These are phyloP conservation scores for Epipyxis sp. DNA, from an alignment of 108 stramenopile species.

Conservation along the genomic window DNA sequence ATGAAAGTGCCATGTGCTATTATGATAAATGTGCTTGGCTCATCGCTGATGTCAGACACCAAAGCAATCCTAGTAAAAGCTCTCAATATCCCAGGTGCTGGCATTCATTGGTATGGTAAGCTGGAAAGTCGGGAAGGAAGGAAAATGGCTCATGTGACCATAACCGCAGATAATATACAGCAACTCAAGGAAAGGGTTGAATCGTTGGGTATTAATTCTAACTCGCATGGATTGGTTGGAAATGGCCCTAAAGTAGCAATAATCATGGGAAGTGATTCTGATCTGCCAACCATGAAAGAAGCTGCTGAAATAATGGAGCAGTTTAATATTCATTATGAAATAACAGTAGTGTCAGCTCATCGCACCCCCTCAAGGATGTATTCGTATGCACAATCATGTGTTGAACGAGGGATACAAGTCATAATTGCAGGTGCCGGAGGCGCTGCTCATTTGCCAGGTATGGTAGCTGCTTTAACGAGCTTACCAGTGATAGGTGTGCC, in stretches of 20 bases:
- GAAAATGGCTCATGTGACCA: slow-evolving; percentile 96
- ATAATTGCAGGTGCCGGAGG: slow-evolving; percentile 99
- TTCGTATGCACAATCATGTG: slow-evolving; percentile 77
- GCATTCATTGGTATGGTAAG: slow-evolving; percentile 97
- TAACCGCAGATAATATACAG: slow-evolving; percentile 73
- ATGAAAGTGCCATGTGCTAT: slow-evolving; percentile 53
- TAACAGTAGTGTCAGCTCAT: slow-evolving; percentile 96
- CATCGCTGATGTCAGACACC: slow-evolving; percentile 36
- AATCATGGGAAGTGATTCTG: slow-evolving; percentile 96
- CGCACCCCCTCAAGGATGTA: slow-evolving; percentile 90
- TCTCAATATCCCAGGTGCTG: slow-evolving; percentile 61
- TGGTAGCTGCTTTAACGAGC: slow-evolving; percentile 93
- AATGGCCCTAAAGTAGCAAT: slow-evolving; percentile 76
- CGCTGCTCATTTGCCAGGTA: slow-evolving; percentile 96
- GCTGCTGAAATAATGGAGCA: slow-evolving; percentile 76
- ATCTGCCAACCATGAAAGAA: slow-evolving; percentile 92
- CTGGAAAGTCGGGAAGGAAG: slow-evolving; percentile 74
- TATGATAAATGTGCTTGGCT: slow-evolving; percentile 61
- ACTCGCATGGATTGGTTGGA: background rate
- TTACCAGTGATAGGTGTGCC: slow-evolving; percentile 96
- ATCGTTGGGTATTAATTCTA: background rate
- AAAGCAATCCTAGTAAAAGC: slow-evolving; percentile 30
- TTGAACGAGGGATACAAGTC: slow-evolving; percentile 76
- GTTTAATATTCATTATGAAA: slow-evolving; percentile 84
- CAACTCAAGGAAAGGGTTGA: slow-evolving; percentile 51